Evolutionary conservation across 257 asterid genomes (phyloP), one percentile per base, ranked within the genome.

Genomic region (Marsdenia floribunda): DNA sequence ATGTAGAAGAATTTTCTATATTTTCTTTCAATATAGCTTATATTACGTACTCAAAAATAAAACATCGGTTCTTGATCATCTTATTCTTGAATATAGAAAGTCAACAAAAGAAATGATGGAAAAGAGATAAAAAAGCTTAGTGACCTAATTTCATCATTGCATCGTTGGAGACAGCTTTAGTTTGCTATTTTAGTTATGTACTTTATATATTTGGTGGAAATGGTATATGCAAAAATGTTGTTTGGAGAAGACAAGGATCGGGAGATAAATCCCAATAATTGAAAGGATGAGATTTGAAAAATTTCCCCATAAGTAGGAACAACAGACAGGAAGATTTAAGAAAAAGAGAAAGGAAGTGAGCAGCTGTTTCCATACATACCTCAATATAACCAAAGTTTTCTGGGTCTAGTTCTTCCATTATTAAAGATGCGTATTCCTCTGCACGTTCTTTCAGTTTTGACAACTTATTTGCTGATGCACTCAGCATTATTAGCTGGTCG

Each of bases 321-420:
- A 35, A 21, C 19, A 5, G 52, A 71, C 64, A 53, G 42, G 58
- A 53, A 22, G 26, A 8, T 13, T 33, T 18, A 54, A 3, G n/a
- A 4, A 19, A 18, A 54, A 54, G 7, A 6, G 5, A 52, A 52
- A 24, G 35, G n/a, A 53, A 33, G 18, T 71, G n/a, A 33, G 65
- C 11, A 54, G 52, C 24, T 19, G 52, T 66, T 19, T 21, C n/a
- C 71, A 53, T 53, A 1, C 29, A 11, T 90, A 91, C 98, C 98
- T 93, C 98, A 76, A 93, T 93, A 80, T 89, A 93, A 29, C 96
- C 96, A 40, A 91, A 87, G 50, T 81, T 73, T 71, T 93, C 96
- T 44, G 93, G 96, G 83, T 93, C 98, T 54, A 93, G 85, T 86
- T 93, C 98, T 81, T 93, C 98, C 98, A 93, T 93, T 74, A 93